A percentile compares a stretch with the other conserved stretches of the same genome.
Conservation (phyloP, 305 asterid species). For the Fraxinus ornus region DNA sequence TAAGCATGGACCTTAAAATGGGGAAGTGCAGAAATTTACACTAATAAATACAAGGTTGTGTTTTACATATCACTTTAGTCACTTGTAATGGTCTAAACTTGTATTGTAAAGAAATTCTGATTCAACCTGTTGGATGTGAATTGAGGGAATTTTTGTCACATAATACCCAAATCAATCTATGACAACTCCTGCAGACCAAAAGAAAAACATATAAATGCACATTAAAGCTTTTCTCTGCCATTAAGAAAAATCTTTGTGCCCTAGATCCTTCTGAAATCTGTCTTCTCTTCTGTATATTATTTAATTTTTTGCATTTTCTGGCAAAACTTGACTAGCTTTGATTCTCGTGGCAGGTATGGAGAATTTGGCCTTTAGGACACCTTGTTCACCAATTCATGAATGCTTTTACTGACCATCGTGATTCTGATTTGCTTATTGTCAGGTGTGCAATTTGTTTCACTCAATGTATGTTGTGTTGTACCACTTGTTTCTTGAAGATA, state of each 20-base stretch:
- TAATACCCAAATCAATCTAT: neutral
- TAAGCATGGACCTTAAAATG: neutral
- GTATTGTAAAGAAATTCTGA: neutral
- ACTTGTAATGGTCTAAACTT: neutral
- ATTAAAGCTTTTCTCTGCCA: neutral
- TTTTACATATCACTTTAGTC: neutral
- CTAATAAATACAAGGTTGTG: neutral
- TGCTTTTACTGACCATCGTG: constrained; percentile 98
- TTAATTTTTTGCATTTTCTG: neutral
- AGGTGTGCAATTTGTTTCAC: constrained; percentile 48
- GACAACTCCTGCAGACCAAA: neutral
- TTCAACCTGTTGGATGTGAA: neutral
- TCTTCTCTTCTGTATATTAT: neutral
- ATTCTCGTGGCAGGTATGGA: constrained; percentile 69
- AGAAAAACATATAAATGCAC: neutral
- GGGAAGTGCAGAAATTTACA: neutral
- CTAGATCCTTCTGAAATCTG: neutral
- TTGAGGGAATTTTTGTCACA: neutral
- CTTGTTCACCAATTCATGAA: constrained; percentile 89
- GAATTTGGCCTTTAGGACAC: constrained; percentile 89
- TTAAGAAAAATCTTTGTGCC: neutral
- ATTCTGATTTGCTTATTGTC: constrained; percentile 90
- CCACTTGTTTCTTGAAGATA: constrained; percentile 3
- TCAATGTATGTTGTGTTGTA: constrained; percentile 9
- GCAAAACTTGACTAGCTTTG: constrained; percentile 17